A percentile compares a stretch with the other conserved stretches of the same genome.
Conservation (phyloP, 768 basidiomycete genomes). For the Amanita polypyramis region DNA sequence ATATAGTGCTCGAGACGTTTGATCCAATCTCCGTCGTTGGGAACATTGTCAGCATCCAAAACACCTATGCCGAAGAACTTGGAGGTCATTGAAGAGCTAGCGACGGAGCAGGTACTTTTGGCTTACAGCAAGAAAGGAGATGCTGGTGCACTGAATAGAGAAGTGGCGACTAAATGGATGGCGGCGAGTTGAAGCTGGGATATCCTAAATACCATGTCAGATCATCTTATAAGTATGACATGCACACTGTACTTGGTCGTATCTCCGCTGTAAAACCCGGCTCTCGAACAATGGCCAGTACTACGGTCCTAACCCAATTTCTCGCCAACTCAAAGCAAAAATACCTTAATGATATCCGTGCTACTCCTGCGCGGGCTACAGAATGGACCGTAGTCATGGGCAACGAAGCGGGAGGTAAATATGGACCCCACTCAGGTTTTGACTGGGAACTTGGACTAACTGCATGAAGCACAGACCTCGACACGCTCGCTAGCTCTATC, state of each 20-base stretch:
- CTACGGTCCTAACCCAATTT: constrained; percentile 20
- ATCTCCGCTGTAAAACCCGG: neutral
- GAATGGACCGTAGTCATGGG: constrained; percentile 89
- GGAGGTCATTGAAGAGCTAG: constrained; percentile 54
- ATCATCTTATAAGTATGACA: neutral
- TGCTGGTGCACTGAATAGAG: constrained; percentile 29
- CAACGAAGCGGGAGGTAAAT: constrained; percentile 92
- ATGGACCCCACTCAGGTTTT: neutral
- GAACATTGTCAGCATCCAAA: constrained; percentile 40
- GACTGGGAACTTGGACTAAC: constrained; percentile 1
- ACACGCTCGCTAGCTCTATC: constrained; percentile 79
- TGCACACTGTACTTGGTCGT: neutral
- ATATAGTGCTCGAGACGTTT: constrained; percentile 52
- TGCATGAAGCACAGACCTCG: constrained; percentile 54
- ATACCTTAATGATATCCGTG: constrained; percentile 49
- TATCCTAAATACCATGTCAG: neutral
- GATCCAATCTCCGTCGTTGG: constrained; percentile 19
- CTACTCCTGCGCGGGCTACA: constrained; percentile 27
- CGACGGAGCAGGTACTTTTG: constrained; percentile 58
- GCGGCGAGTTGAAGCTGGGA: constrained; percentile 16
- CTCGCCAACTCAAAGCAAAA: constrained; percentile 34
- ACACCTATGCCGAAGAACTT: constrained; percentile 49
- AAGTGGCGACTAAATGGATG: constrained; percentile 37
- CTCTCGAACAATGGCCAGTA: constrained; percentile 1
- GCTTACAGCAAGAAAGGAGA: constrained; percentile 39